These are phyloP conservation scores for Rutstroemia sp. DNA, from an alignment of 2,329 filamentous ascomycete species.

Conservation along the genomic window DNA sequence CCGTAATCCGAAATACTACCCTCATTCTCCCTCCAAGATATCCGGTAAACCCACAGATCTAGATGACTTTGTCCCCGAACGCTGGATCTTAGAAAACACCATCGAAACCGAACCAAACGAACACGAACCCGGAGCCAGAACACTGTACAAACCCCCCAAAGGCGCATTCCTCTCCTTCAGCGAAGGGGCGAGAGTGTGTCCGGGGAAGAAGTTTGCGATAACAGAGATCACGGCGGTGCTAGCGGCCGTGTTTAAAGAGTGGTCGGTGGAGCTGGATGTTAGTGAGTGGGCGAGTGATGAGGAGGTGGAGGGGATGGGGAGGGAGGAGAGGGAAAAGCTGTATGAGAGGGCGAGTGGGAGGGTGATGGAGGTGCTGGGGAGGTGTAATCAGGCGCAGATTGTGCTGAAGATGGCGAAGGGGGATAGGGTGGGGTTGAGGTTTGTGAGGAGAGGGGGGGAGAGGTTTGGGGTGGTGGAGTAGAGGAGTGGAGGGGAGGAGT, in stretches of 20 bases:
- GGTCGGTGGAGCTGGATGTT: constrained; percentile 26
- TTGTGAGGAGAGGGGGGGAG: constrained; percentile 23
- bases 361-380: constrained; percentile 15
- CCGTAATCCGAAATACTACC: constrained; percentile 50
- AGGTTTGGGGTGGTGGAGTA: constrained; percentile 13
- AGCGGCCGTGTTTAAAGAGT: constrained; percentile 21
- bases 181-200: constrained; percentile 32
- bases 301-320: constrained; percentile 10
- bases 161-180: constrained; percentile 30
- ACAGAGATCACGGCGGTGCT: constrained; percentile 31
- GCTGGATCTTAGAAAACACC: constrained; percentile 38
- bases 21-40: constrained; percentile 38
- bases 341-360: constrained; percentile 19
- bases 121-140: constrained; percentile 1
- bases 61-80: constrained; percentile 44
- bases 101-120: neutral
- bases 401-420: constrained; percentile 20
- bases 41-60: constrained; percentile 48
- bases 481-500: no score
- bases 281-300: constrained; percentile 24
- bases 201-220: constrained; percentile 31
- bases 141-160: constrained; percentile 22
- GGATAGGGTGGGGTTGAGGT: constrained; percentile 19
- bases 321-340: constrained; percentile 15
- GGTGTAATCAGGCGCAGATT: constrained; percentile 16